Conservation (phyloP, 306 rosid species). For the Trichosanthes truncata region DNA sequence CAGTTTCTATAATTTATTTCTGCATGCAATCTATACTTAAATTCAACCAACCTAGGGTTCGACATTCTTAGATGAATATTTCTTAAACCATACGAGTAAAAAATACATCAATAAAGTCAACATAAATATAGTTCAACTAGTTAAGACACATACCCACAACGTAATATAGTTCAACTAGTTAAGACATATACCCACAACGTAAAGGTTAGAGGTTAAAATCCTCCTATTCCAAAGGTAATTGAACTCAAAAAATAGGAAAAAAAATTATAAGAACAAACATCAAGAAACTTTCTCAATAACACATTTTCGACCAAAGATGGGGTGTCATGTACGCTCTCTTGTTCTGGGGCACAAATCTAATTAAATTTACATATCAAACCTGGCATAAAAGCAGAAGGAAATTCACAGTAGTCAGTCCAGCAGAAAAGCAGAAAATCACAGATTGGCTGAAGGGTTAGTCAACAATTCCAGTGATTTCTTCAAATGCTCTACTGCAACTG, state of each 20-base stretch:
- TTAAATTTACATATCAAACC: constrained; percentile 7
- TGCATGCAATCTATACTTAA: background rate
- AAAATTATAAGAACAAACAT: background rate
- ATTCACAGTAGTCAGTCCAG: background rate
- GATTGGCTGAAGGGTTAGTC: constrained; percentile 73
- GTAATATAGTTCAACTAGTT: too few species aligned
- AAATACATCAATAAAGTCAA: background rate
- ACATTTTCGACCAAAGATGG: background rate
- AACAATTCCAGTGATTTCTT: constrained; percentile 85
- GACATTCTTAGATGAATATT: background rate
- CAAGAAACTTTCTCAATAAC: background rate
- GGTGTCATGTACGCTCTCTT: background rate
- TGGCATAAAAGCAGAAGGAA: background rate
- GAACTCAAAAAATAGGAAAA: background rate
- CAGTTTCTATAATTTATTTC: background rate
- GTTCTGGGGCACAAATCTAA: background rate
- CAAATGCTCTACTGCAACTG: constrained; percentile 69
- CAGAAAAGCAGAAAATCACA: constrained; percentile 15
- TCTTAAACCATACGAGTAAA: background rate
- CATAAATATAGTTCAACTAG: too few species aligned
- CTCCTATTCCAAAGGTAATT: too few species aligned
- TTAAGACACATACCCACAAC: too few species aligned
- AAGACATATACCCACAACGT: too few species aligned
- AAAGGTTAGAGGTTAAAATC: too few species aligned
- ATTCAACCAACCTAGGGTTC: background rate